Conservation (phyloP, 768 basidiomycete species). For the Lanmaoa rubissima region DNA sequence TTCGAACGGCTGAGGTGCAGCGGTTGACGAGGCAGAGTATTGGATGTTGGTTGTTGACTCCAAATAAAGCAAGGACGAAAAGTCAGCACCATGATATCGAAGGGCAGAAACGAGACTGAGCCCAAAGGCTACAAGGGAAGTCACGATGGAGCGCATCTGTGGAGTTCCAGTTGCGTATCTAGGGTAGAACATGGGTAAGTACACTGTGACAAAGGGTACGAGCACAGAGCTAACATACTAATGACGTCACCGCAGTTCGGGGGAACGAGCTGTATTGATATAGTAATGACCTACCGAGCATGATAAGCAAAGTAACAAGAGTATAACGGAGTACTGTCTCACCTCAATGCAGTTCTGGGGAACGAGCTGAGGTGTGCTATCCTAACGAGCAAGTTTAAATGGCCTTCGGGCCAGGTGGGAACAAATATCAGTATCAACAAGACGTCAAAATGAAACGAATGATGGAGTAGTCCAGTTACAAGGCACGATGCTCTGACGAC, state of each 20-base stretch:
- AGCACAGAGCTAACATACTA: no score
- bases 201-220: no score
- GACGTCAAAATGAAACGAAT: neutral
- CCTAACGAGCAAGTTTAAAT: neutral
- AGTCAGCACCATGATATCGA: constrained; percentile 10
- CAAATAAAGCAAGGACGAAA: constrained; percentile 16
- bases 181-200: no score
- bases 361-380: neutral
- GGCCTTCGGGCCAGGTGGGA: neutral
- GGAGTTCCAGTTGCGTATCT: neutral
- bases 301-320: neutral
- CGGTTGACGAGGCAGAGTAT: neutral
- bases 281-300: neutral
- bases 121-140: neutral
- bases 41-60: constrained; percentile 4
- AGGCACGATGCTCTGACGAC: no score
- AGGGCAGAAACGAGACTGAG: constrained; percentile 11
- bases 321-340: neutral
- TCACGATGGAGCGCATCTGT: neutral
- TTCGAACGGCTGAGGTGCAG: constrained; percentile 8
- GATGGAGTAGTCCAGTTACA: neutral
- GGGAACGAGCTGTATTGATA: no score
- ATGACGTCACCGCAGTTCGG: no score
- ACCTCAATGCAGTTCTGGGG: neutral
- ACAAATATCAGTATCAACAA: neutral